These are phyloP conservation scores for Bidens hawaiensis DNA, from an alignment of 140 eudicot species.

Conservation along the genomic window DNA sequence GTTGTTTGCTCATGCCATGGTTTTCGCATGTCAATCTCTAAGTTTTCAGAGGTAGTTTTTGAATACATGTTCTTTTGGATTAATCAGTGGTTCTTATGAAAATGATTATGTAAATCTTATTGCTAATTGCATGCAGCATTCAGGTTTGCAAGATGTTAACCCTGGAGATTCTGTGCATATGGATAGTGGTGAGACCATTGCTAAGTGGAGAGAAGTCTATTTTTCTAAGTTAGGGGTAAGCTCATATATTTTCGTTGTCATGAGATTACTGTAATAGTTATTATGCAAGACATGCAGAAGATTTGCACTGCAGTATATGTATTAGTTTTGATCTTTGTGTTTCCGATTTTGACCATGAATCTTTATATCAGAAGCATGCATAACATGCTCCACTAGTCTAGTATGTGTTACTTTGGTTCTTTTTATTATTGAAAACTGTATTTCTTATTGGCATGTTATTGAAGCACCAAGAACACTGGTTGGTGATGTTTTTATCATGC, in stretches of 20 bases:
- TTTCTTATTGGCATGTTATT: constrained; percentile 51
- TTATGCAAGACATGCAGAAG: neutral
- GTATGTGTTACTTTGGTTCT: constrained; percentile 9
- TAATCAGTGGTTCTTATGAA: constrained; percentile 1
- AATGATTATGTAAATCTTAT: constrained; percentile 1
- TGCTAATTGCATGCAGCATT: constrained; percentile 52
- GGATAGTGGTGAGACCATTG: constrained; percentile 70
- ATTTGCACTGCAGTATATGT: neutral
- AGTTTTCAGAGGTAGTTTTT: constrained; percentile 57
- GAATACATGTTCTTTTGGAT: constrained; percentile 13
- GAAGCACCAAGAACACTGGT: constrained; percentile 51
- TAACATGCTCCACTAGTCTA: constrained; percentile 8
- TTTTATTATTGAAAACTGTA: constrained; percentile 32
- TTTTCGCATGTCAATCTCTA: constrained; percentile 57
- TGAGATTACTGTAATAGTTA: too few species aligned
- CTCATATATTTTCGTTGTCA: constrained; percentile 6
- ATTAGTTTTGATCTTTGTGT: constrained; percentile 3
- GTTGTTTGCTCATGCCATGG: constrained; percentile 81
- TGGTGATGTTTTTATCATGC: constrained; percentile 65
- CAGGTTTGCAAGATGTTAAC: constrained; percentile 56
- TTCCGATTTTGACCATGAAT: constrained; percentile 6
- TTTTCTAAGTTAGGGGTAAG: constrained; percentile 63
- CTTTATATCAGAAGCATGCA: too few species aligned
- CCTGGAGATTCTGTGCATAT: constrained; percentile 65
- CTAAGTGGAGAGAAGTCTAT: constrained; percentile 68